These are phyloP conservation scores for Jackrogersella multiformis DNA, from an alignment of 495 filamentous ascomycete genomes.

Conservation along the genomic window DNA sequence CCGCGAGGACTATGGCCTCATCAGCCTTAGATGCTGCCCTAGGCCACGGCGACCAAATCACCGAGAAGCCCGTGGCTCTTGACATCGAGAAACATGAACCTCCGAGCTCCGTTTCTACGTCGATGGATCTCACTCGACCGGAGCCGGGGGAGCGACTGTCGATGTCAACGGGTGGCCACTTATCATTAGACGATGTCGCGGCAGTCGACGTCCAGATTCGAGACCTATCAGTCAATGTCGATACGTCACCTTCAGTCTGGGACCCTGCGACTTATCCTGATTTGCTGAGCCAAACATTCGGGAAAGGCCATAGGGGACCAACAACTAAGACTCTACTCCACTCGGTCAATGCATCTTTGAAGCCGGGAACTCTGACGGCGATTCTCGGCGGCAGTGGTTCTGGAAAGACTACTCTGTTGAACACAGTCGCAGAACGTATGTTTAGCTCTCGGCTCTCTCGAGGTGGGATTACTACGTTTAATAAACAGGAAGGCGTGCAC, in stretches of 20 bases:
- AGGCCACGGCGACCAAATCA: constrained; percentile 1
- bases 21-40: constrained; percentile 9
- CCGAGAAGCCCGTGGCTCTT: constrained; percentile 5
- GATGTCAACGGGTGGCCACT: constrained; percentile 47
- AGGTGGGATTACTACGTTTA: constrained; percentile 65
- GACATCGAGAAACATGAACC: constrained; percentile 34
- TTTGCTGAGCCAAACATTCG: constrained; percentile 47
- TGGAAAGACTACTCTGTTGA: constrained; percentile 77
- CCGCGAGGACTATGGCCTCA: constrained; percentile 13
- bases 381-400: constrained; percentile 78
- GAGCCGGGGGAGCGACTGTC: constrained; percentile 29
- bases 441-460: constrained; percentile 61
- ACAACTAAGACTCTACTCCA: constrained; percentile 45
- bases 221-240: constrained; percentile 64
- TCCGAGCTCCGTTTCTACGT: constrained; percentile 37
- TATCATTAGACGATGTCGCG: constrained; percentile 69
- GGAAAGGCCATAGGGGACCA: constrained; percentile 37
- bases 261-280: constrained; percentile 44
- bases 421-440: constrained; percentile 73
- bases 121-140: constrained; percentile 32
- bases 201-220: constrained; percentile 66
- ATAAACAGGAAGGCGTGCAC: constrained; percentile 60
- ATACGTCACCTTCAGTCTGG: constrained; percentile 55
- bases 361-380: constrained; percentile 69
- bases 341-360: constrained; percentile 40